A percentile compares a stretch with the other conserved stretches of the same genome.
These are phyloP conservation scores for Phytophthora constricta DNA, from an alignment of 352 stramenopile species.

Conservation along the genomic window DNA sequence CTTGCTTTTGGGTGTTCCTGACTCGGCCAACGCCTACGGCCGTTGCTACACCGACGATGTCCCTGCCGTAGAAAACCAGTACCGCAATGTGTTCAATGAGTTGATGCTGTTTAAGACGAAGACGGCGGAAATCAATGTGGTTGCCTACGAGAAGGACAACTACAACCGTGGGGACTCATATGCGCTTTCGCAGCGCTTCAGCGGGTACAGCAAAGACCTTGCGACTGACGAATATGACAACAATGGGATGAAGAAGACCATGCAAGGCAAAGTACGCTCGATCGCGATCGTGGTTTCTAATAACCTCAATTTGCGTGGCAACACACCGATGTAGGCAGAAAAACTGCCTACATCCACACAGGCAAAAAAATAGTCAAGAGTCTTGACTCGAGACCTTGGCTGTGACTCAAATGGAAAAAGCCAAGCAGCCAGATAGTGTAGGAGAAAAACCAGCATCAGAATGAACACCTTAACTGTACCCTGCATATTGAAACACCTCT, in stretches of 20 bases:
- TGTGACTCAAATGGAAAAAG: too few relatives aligned
- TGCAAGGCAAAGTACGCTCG: constrained; percentile 36
- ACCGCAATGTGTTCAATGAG: constrained; percentile 43
- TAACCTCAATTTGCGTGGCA: too few relatives aligned
- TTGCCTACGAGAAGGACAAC: constrained; percentile 43
- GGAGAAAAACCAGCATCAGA: too few relatives aligned
- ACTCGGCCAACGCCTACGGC: constrained; percentile 30
- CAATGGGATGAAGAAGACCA: constrained; percentile 25
- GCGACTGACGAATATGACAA: background rate
- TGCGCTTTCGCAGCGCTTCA: background rate
- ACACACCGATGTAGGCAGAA: too few relatives aligned
- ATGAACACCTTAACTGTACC: background rate
- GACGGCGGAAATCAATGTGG: constrained; percentile 44
- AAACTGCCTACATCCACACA: too few relatives aligned
- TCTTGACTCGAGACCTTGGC: too few relatives aligned
- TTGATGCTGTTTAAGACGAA: constrained; percentile 50
- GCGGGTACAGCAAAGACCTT: background rate
- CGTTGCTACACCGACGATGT: constrained; percentile 43
- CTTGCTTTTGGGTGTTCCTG: constrained; percentile 41
- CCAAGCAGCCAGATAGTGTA: too few relatives aligned
- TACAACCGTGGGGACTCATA: constrained; percentile 30
- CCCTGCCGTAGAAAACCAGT: constrained; percentile 30
- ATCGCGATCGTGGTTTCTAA: constrained; percentile 27
- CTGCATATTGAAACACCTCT: background rate
- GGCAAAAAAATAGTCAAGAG: too few relatives aligned